Conservation (phyloP, 768 basidiomycete genomes). For the Cyathus striatus region DNA sequence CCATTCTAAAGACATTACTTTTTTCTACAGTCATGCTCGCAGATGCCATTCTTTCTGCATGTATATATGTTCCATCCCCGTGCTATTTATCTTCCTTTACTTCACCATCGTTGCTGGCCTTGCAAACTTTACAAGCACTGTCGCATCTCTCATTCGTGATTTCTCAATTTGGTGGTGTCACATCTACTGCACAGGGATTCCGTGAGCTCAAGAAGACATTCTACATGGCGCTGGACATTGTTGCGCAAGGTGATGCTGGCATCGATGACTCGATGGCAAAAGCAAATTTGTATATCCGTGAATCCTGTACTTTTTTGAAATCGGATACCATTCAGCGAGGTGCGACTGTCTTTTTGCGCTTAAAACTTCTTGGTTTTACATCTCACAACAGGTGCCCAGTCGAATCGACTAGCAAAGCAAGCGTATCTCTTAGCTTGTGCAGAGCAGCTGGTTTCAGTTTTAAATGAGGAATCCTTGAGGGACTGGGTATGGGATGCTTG, state of each 20-base stretch:
- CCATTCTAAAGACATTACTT: conserved; percentile 66
- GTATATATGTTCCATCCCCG: conserved; percentile 46
- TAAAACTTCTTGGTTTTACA: conserved; percentile 4
- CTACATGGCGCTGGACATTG: conserved; percentile 73
- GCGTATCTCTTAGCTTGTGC: conserved; percentile 70
- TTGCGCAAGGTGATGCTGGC: conserved; percentile 35
- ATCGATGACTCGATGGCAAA: conserved; percentile 10
- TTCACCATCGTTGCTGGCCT: conserved; percentile 45
- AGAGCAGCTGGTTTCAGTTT: conserved; percentile 69
- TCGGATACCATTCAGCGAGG: conserved; percentile 20
- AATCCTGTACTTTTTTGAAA: conserved; percentile 17
- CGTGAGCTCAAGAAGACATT: conserved; percentile 69
- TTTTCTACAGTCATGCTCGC: conserved; percentile 69
- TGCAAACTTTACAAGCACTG: conserved; percentile 49
- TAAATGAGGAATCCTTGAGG: conserved; percentile 49
- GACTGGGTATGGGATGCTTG: conserved; percentile 55
- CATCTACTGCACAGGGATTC: conserved; percentile 54
- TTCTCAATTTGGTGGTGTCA: conserved; percentile 73
- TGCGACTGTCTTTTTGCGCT: neutral
- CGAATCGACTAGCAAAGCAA: conserved; percentile 31
- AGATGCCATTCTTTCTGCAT: conserved; percentile 52
- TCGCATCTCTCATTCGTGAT: conserved; percentile 73
- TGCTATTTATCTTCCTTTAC: conserved; percentile 10
- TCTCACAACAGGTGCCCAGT: conserved; percentile 12
- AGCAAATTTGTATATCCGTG: conserved; percentile 22